phyloP scores from a whole-genome alignment of 768 basidiomycete species.

The Jaapia argillacea region DNA sequence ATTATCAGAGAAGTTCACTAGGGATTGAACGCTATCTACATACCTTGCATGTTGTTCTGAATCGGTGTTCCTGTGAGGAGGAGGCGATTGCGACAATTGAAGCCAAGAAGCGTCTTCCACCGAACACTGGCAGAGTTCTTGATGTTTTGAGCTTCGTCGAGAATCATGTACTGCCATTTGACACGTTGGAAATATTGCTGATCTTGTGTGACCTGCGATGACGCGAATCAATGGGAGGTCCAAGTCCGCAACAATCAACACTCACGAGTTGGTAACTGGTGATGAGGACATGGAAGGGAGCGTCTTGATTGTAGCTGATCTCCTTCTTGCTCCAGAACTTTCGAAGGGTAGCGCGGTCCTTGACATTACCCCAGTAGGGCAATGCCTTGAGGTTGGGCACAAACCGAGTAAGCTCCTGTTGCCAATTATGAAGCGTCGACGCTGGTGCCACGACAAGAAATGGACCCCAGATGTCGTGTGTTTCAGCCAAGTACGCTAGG shows the following conservation, averaged over 20 bases:
- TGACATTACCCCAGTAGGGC: slow-evolving; percentile 97
- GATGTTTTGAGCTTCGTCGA: slow-evolving; percentile 99
- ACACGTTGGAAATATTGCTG: slow-evolving; percentile 97
- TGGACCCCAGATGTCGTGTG: slow-evolving; percentile 98
- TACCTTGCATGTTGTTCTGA: slow-evolving; percentile 99
- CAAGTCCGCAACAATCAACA: slow-evolving; percentile 5
- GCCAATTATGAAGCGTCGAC: slow-evolving; percentile 98
- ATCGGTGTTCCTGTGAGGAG: slow-evolving; percentile 96
- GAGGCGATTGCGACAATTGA: slow-evolving; percentile 92
- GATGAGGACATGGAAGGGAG: slow-evolving; percentile 93
- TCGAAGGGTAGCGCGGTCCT: slow-evolving; percentile 87
- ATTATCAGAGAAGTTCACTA: slow-evolving; percentile 1
- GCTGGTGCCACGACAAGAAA: slow-evolving; percentile 97
- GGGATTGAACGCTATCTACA: slow-evolving; percentile 10
- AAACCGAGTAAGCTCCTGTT: slow-evolving; percentile 94
- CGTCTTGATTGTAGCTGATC: slow-evolving; percentile 89
- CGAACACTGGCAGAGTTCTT: slow-evolving; percentile 94
- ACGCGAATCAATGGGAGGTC: background rate
- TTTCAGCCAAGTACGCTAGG: slow-evolving; percentile 91
- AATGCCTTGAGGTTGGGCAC: slow-evolving; percentile 89
- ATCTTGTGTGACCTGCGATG: slow-evolving; percentile 76
- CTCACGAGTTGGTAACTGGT: slow-evolving; percentile 92
- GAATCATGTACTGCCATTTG: slow-evolving; percentile 99
- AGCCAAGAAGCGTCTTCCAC: slow-evolving; percentile 95
- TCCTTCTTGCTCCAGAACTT: slow-evolving; percentile 99